Conservation (phyloP, 2,329 filamentous ascomycete species). For the Pyricularia grisea region DNA sequence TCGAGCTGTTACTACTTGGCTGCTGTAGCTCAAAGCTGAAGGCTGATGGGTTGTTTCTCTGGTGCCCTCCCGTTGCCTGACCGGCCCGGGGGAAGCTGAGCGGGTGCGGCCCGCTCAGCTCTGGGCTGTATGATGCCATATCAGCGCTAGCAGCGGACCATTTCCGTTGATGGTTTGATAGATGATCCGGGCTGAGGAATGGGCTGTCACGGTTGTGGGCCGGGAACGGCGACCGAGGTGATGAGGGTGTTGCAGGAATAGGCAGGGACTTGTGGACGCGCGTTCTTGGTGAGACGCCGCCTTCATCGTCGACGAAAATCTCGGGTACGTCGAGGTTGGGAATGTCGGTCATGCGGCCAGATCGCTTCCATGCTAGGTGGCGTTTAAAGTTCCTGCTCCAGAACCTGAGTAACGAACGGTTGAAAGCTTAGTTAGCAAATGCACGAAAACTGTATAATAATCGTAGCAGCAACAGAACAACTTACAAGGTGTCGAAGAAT, state of each 20-base stretch:
- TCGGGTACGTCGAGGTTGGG: constrained; percentile 80
- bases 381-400: constrained; percentile 78
- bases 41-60: constrained; percentile 37
- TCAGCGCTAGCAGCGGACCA: constrained; percentile 34
- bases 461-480: constrained; percentile 7
- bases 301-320: constrained; percentile 77
- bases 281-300: constrained; percentile 6
- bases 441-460: background rate
- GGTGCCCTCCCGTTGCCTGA: constrained; percentile 8
- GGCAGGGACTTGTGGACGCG: constrained; percentile 2
- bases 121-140: constrained; percentile 22
- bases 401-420: constrained; percentile 42
- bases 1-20: constrained; percentile 28
- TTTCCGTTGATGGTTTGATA: constrained; percentile 25
- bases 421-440: background rate
- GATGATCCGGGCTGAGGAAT: constrained; percentile 23
- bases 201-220: constrained; percentile 14
- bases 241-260: constrained; percentile 6
- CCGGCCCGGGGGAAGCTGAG: constrained; percentile 35
- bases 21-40: constrained; percentile 49
- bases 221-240: constrained; percentile 17
- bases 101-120: constrained; percentile 37
- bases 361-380: constrained; percentile 61
- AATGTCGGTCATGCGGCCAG: constrained; percentile 65
- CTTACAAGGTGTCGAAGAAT: constrained; percentile 86